Conservation (phyloP, 345 rosid genomes). For the Citrus trifoliata region DNA sequence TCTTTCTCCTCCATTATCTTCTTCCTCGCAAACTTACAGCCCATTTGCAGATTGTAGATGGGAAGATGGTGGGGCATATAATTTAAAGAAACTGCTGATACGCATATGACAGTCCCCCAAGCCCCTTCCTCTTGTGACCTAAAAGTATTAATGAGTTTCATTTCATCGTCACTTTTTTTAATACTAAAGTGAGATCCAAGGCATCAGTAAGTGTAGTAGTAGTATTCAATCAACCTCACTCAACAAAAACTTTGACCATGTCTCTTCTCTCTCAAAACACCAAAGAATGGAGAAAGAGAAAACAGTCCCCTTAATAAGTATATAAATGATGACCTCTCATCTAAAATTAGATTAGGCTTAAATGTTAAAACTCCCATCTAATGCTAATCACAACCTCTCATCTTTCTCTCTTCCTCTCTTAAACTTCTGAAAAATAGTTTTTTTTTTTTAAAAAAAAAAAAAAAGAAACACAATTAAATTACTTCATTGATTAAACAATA, state of each 20-base stretch:
- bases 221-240: not conserved
- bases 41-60: not conserved
- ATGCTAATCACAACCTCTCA: not conserved
- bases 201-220: not conserved
- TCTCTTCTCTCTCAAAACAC: not conserved
- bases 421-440: not conserved
- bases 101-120: no score
- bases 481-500: not conserved
- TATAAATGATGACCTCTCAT: conserved; percentile 11
- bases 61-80: not conserved
- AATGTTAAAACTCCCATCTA: not conserved
- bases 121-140: not conserved
- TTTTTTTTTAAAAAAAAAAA: no score
- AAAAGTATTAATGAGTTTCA: not conserved
- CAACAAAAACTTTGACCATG: not conserved
- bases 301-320: not conserved
- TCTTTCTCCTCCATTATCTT: not conserved
- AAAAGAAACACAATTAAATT: not conserved
- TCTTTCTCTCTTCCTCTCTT: not conserved
- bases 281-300: no score
- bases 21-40: not conserved
- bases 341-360: conserved; percentile 29
- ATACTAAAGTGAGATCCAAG: not conserved
- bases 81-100: not conserved
- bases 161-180: not conserved